Conservation (phyloP, 2,329 filamentous ascomycete species). For the Macrophomina phaseolina region DNA sequence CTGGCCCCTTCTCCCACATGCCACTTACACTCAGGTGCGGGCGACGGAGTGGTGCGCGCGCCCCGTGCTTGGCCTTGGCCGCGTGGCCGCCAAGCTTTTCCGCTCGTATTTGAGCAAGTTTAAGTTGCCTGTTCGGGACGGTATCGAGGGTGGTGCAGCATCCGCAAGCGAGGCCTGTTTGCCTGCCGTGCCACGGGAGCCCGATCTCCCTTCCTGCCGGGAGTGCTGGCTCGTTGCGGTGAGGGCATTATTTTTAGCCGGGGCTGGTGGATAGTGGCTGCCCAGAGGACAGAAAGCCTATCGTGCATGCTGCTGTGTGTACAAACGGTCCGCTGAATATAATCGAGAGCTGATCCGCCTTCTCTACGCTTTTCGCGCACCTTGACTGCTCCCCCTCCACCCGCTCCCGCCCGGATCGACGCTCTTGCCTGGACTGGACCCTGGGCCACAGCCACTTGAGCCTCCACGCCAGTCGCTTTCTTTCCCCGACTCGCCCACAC, state of each 20-base stretch:
- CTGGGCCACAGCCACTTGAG: neutral
- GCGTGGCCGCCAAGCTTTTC: constrained; percentile 11
- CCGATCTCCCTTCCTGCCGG: neutral
- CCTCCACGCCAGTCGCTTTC: neutral
- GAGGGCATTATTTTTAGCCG: constrained; percentile 12
- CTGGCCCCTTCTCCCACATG: neutral
- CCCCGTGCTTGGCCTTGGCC: neutral
- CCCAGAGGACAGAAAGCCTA: neutral
- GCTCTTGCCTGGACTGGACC: neutral
- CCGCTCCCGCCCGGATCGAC: neutral
- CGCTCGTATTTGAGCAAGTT: constrained; percentile 21
- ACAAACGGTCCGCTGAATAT: neutral
- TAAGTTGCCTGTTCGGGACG: neutral
- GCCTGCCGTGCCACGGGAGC: constrained; percentile 10
- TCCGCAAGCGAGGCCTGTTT: neutral
- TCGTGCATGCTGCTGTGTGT: neutral
- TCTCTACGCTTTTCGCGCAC: neutral
- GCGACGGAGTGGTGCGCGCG: neutral
- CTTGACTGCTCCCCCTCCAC: neutral
- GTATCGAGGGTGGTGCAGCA: constrained; percentile 10
- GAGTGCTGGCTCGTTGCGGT: neutral
- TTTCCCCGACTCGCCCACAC: neutral
- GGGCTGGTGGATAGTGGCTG: neutral
- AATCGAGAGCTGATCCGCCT: neutral
- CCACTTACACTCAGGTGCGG: neutral